Conservation (phyloP, 139 green algal genomes). For the Picochlorum costavermella region DNA sequence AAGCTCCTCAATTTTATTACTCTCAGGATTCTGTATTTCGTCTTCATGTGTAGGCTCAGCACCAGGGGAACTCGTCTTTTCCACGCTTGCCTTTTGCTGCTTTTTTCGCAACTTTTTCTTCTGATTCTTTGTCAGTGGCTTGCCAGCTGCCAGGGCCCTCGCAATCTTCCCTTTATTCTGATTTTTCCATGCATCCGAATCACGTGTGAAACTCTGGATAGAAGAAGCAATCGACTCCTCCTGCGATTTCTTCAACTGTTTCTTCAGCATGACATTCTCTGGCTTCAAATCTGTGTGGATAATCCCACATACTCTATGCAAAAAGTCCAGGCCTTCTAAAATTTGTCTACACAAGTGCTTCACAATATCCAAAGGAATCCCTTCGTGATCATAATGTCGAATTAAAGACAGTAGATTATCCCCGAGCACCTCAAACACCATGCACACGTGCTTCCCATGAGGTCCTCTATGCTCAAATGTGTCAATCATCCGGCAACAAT, state of each 20-base stretch:
- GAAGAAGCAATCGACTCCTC: neutral
- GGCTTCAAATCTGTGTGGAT: slow-evolving; percentile 97
- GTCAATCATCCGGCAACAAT: slow-evolving; percentile 77
- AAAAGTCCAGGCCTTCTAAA: slow-evolving; percentile 84
- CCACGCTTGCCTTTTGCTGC: slow-evolving; percentile 31
- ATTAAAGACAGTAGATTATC: slow-evolving; percentile 78
- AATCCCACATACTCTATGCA: slow-evolving; percentile 68
- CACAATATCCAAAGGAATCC: slow-evolving; percentile 81
- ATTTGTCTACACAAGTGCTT: slow-evolving; percentile 70
- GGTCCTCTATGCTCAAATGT: slow-evolving; percentile 88
- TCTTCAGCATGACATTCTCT: slow-evolving; percentile 91
- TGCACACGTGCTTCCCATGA: slow-evolving; percentile 92
- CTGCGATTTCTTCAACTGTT: slow-evolving; percentile 39
- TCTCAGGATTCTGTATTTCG: slow-evolving; percentile 81
- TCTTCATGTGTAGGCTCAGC: slow-evolving; percentile 13
- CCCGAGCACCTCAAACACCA: slow-evolving; percentile 92
- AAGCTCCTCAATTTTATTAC: slow-evolving; percentile 60
- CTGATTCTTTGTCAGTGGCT: slow-evolving; percentile 74
- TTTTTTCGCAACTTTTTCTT: slow-evolving; percentile 85
- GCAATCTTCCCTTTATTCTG: slow-evolving; percentile 20
- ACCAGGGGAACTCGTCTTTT: neutral
- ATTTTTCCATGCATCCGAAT: slow-evolving; percentile 3
- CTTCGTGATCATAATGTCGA: slow-evolving; percentile 41
- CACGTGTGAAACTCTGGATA: neutral
- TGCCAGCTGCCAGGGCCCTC: slow-evolving; percentile 11